Conservation (phyloP, 2,329 filamentous ascomycete species). For the Diaporthe ampelina region DNA sequence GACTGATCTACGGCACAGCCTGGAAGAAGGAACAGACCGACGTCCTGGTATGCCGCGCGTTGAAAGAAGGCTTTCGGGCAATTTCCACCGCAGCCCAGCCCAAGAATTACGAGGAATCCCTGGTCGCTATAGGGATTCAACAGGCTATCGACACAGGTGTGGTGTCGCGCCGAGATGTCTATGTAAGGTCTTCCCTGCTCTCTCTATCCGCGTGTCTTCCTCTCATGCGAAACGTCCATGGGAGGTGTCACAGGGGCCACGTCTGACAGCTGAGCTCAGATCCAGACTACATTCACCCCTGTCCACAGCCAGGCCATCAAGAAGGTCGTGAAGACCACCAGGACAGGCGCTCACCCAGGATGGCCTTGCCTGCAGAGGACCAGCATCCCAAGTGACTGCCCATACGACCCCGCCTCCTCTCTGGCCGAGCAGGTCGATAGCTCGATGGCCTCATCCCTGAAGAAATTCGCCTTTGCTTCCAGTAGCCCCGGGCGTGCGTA, state of each 20-base stretch:
- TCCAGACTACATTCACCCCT: slow-evolving; percentile 89
- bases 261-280: slow-evolving; percentile 54
- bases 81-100: slow-evolving; percentile 86
- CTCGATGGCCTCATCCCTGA: slow-evolving; percentile 77
- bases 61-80: slow-evolving; percentile 78
- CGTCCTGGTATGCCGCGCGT: slow-evolving; percentile 76
- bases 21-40: slow-evolving; percentile 83
- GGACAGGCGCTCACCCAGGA: not conserved
- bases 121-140: slow-evolving; percentile 77
- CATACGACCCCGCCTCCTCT: slow-evolving; percentile 71
- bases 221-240: not conserved
- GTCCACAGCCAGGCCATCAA: slow-evolving; percentile 66
- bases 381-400: slow-evolving; percentile 65
- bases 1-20: slow-evolving; percentile 82
- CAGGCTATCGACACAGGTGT: slow-evolving; percentile 71
- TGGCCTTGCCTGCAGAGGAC: slow-evolving; percentile 2
- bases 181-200: slow-evolving; percentile 25
- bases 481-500: slow-evolving; percentile 54
- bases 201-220: not conserved
- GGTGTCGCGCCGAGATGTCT: slow-evolving; percentile 52
- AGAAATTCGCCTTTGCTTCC: slow-evolving; percentile 66
- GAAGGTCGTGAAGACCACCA: not conserved
- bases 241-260: slow-evolving; percentile 15
- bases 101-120: slow-evolving; percentile 80
- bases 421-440: slow-evolving; percentile 75